These are phyloP conservation scores for Boletales sp. DNA, from an alignment of 768 basidiomycete genomes.

Conservation along the genomic window DNA sequence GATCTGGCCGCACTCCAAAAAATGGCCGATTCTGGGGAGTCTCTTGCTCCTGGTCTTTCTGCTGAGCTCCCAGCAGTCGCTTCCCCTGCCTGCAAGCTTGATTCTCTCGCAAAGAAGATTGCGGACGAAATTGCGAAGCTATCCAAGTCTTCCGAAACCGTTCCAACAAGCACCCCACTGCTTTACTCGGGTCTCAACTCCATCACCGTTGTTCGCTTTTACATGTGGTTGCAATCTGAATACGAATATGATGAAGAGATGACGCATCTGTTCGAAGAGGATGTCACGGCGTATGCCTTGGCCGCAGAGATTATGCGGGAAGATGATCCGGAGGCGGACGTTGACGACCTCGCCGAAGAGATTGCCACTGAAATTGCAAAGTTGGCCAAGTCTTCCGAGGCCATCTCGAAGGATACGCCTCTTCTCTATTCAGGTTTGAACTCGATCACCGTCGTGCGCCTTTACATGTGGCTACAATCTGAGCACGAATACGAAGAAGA, in stretches of 20 bases:
- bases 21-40: constrained; percentile 14
- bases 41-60: constrained; percentile 14
- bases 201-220: constrained; percentile 27
- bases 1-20: constrained; percentile 27
- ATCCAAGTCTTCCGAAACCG: constrained; percentile 23
- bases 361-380: constrained; percentile 32
- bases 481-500: constrained; percentile 30
- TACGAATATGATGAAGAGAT: constrained; percentile 29
- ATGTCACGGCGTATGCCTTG: constrained; percentile 25
- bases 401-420: constrained; percentile 31
- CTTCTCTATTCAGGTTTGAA: constrained; percentile 33
- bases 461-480: constrained; percentile 32
- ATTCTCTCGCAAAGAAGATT: constrained; percentile 30
- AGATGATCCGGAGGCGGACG: not conserved
- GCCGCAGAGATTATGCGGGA: constrained; percentile 28
- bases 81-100: constrained; percentile 9
- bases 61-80: constrained; percentile 5
- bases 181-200: constrained; percentile 32
- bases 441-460: constrained; percentile 25
- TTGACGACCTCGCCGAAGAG: constrained; percentile 22
- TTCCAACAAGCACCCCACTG: constrained; percentile 31
- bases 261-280: constrained; percentile 29
- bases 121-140: constrained; percentile 31
- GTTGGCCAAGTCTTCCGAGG: constrained; percentile 26
- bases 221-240: constrained; percentile 33